Base-by-base conservation (phyloP, 495 filamentous ascomycete species). In the Penicillium goetzii region DNA sequence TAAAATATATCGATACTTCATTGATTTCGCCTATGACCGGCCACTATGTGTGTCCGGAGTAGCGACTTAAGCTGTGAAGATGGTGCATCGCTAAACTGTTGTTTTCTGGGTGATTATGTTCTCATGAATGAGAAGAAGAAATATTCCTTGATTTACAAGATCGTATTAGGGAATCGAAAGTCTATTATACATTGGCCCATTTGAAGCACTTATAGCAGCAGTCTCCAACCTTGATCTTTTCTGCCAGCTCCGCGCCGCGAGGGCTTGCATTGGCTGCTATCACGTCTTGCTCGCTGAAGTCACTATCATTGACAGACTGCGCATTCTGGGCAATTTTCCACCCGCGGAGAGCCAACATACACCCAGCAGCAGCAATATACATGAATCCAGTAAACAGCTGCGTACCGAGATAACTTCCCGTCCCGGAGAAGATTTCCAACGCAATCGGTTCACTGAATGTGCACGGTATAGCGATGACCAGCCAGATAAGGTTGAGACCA, bases 381-480 rank as follows among this genome's bases (percentile, higher is more conserved):
- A 87, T 83, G 60, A 84, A 80, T 0, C 83, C 87, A 0, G 83
- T 78, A 65, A 84, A 90, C 21, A 89, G 66, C 70, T 89, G 87
- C n/a, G 88, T 82, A 49, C 84, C 78, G 0, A 87, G 75, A 65
- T 88, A 90, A 74, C 72, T 12, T 67, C 76, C 32, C 40, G 80
- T n/a, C 43, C 80, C 17, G 80, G 60, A 23, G 72, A 76, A 58
- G 78, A 93, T 83, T 61, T 84, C 77, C 4, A 93, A 75, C 8
- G 78, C 89, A 61, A 92, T 89, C 0, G 88, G 84, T 67, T 93
- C 90, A 53, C 85, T 82, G 66, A 91, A 76, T 63, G 88, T 91
- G 12, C 82, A 80, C 3, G 90, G 90, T 9, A 91, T 61, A 21
- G 87, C 85, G 8, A 92, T 74, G 12, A 84, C 70, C 21, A 92